Evolutionary conservation across 148 eudicot genomes (phyloP), one percentile per base, ranked within the genome.

Genomic region (Vaccinium darrowii): DNA sequence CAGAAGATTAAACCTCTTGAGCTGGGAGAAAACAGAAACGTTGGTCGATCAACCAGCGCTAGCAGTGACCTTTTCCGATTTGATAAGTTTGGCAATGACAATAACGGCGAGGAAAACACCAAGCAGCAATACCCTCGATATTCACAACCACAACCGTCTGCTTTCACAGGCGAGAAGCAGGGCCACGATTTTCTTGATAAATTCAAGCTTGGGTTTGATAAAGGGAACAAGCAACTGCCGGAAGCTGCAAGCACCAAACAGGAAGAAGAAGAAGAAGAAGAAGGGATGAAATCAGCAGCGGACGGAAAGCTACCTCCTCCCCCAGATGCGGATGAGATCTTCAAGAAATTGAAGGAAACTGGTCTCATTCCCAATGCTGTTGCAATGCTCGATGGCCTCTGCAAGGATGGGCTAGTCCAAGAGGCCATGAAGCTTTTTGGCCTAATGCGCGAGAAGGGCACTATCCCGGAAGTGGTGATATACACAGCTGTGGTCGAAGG

Each of bases 401-500:
- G 98, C 86, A 92, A 91, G 85, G 98, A 95, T 78, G 98, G 99
- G 52, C 91, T 97, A 74, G 91, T 95, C 78, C 98, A 93, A 19
- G 99, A 97, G 81, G 98, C 98, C 7, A 92, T 95, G 99, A 95
- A 94, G 85, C 92, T 97, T 78, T 97, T 97, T 36, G 92, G 92
- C 14, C 67, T 90, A 82, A 97, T 97, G 98, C 96, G 98, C 19
- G 98, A 95, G 88, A 95, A 91, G 89, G 98, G 98, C 78, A 82
- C 93, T 5, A 95, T 95, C 85, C 99, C 98, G 1, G 96, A 97
- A 78, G 98, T 97, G 56, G 96, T 97, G 15, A 92, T 95, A 76
- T 95, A 95, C 88, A 97, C 98, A 0, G 98, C 98, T 5, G 98
- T 95, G 71, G 96, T 97, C 71, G 98, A 95, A 51, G 98, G 99